Base-by-base conservation (phyloP, 148 eudicot genomes). In the Pharnaceum exiguum region DNA sequence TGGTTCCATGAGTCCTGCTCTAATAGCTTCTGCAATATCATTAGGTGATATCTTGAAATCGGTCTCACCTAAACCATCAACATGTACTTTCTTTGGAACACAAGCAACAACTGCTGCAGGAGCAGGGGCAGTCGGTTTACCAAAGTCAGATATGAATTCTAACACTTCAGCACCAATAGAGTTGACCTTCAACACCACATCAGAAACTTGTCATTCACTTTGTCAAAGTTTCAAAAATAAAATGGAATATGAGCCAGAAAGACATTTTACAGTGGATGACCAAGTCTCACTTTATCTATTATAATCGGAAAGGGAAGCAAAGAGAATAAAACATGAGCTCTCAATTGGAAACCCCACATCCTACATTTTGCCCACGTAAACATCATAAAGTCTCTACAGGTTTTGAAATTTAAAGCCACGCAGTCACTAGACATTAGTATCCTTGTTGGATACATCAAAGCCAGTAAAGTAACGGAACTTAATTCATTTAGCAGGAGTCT, bases 91-190 rank as follows among this genome's bases (percentile, higher is more conserved):
- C 58, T 64, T 83, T 23, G 99, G 99, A 62, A 94, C 95, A 65
- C 99, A 94, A 25, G 96, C 95, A 78, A 94, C 99, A 65, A 94
- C 82, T 45, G 99, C 99, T 29, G 99, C 95, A 59, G 99, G 96
- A 75, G 78, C 68, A 10, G 99, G 99, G 44, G 96, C 95, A 73
- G 89, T 82, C 72, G 95, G 83, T 62, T 77, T 75, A 28, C 89
- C 96, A 55, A 70, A 89, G 73, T 94, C 91, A 63, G 99, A 79
- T 47, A 94, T 75, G 71, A 81, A 94, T 67, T 94, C 99, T 71
- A 94, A 70, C 51, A 94, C 82, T 76, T 86, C 67, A 46, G 93
- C 95, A 51, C 91, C 96, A 71, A 77, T 56, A 65, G 79, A 74
- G 57, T 94, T 94, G 61, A 94, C 99, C 99, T 94, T 63, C 54